phyloP scores from a whole-genome alignment of 352 stramenopile species.

The Phytophthora megakarya region DNA sequence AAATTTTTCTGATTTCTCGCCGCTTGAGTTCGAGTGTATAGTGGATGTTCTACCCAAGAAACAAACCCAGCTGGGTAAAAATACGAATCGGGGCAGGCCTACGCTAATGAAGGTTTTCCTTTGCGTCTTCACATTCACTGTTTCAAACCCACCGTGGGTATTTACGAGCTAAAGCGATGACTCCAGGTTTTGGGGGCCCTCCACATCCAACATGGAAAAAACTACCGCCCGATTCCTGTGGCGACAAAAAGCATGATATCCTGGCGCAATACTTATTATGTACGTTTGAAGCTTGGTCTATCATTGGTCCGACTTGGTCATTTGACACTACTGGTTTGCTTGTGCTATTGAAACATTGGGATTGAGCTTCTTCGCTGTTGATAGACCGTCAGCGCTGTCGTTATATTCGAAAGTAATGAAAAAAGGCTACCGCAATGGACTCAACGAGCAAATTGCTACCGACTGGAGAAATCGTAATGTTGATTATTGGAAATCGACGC shows the following conservation, averaged over 20 bases:
- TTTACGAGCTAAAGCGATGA: conserved; percentile 4
- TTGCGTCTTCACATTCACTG: neutral
- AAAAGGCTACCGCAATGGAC: too few species aligned
- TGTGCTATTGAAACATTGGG: too few species aligned
- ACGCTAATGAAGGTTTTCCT: neutral
- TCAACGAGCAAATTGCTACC: too few species aligned
- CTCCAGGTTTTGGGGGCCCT: neutral
- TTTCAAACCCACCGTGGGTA: neutral
- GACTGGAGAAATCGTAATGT: too few species aligned
- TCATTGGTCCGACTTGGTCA: too few species aligned
- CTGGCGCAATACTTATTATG: neutral
- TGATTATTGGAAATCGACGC: too few species aligned
- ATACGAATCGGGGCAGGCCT: neutral
- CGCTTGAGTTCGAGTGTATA: conserved; percentile 5
- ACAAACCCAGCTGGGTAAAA: neutral
- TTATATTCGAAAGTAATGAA: too few species aligned
- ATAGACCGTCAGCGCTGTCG: too few species aligned
- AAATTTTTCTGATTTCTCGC: conserved; percentile 1
- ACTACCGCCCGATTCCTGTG: too few species aligned
- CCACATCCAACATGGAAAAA: neutral
- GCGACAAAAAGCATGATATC: too few species aligned
- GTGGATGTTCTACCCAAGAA: neutral
- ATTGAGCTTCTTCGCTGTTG: too few species aligned
- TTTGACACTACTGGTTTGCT: too few species aligned
- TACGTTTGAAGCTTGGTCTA: neutral